These are phyloP conservation scores for Ichthyophthirius multifiliis DNA, from an alignment of 169 alveolate species.

Conservation along the genomic window DNA sequence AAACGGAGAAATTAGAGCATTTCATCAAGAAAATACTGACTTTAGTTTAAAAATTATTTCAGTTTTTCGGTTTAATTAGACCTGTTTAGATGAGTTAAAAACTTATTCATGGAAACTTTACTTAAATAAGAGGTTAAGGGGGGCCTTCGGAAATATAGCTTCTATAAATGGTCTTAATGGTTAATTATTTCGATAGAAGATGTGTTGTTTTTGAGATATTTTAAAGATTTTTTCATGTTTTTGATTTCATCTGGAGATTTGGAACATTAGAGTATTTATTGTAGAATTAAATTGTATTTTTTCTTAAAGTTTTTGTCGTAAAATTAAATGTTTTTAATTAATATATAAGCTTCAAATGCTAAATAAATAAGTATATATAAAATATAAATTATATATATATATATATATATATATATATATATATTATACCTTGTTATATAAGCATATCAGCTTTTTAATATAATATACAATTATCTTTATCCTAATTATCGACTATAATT, in stretches of 20 bases:
- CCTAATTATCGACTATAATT: too few species aligned
- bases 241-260: not conserved
- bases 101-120: not conserved
- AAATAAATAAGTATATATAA: too few species aligned
- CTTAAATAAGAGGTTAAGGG: not conserved
- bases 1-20: not conserved
- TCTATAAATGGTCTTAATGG: not conserved
- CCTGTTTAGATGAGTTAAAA: not conserved
- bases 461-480: not conserved
- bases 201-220: not conserved
- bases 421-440: not conserved
- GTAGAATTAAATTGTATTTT: not conserved
- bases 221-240: not conserved
- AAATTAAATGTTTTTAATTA: not conserved
- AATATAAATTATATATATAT: not conserved
- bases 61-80: not conserved
- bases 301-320: not conserved
- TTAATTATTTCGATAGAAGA: not conserved
- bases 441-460: not conserved
- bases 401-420: not conserved
- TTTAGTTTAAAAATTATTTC: not conserved
- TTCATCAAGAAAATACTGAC: not conserved
- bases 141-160: not conserved
- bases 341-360: not conserved
- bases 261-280: not conserved